Percentiles rank a stretch among this genome's conserved stretches.
These are phyloP conservation scores for Zizania palustris DNA, from an alignment of 202 grass and related monocot genomes.

Conservation along the genomic window DNA sequence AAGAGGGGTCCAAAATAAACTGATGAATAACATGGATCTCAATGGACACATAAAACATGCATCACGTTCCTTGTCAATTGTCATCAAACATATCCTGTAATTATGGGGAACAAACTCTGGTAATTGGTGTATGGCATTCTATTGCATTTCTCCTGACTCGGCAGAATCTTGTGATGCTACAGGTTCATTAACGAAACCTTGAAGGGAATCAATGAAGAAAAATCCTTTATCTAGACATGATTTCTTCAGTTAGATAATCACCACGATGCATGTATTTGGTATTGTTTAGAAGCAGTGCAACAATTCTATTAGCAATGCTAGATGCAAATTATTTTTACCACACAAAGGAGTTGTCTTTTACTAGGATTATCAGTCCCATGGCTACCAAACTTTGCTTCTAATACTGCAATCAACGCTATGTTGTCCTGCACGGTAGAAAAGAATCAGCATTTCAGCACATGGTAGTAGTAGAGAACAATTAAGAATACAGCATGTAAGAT, in stretches of 20 bases:
- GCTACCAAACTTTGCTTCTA: slow-evolving; percentile 79
- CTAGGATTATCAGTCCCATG: slow-evolving; percentile 75
- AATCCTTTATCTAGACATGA: slow-evolving; percentile 12
- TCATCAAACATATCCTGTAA: not conserved
- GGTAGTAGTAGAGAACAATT: not conserved
- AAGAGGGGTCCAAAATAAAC: slow-evolving; percentile 16
- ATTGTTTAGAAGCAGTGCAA: slow-evolving; percentile 11
- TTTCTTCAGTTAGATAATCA: slow-evolving; percentile 1
- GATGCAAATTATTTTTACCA: slow-evolving; percentile 46
- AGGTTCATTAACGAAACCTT: slow-evolving; percentile 10
- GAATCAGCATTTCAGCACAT: not conserved
- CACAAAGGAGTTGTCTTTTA: slow-evolving; percentile 87
- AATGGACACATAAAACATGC: slow-evolving; percentile 9
- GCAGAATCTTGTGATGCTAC: not conserved
- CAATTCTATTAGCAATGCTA: not conserved
- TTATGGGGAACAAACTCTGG: not conserved
- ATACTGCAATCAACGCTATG: slow-evolving; percentile 81
- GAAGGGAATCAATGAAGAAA: slow-evolving; percentile 5
- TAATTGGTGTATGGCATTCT: not conserved
- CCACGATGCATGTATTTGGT: not conserved
- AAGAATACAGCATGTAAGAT: not conserved
- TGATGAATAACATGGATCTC: not conserved
- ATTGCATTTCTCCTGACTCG: not conserved
- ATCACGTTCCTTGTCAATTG: not conserved
- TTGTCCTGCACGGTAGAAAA: slow-evolving; percentile 59